Evolutionary conservation across 495 filamentous ascomycete genomes (phyloP).

Genomic region (Xylaria telfairii): DNA sequence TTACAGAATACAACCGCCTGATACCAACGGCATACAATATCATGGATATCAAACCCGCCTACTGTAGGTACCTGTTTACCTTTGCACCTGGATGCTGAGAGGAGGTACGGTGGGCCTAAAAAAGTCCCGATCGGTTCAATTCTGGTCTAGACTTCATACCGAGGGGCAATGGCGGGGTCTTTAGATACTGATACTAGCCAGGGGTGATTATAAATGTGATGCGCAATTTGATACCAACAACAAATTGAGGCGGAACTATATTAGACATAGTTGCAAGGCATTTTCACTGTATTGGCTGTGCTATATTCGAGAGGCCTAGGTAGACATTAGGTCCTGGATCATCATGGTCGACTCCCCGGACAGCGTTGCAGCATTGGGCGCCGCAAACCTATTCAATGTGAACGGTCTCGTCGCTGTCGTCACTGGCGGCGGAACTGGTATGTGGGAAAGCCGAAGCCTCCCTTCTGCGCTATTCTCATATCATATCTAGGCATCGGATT

Average conservation of each 20-base stretch:
- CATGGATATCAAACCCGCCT: not conserved
- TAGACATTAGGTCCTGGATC: not conserved
- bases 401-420: slow-evolving; percentile 67
- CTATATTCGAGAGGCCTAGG: not conserved
- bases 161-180: slow-evolving; percentile 1
- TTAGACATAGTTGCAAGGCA: not conserved
- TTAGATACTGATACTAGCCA: not conserved
- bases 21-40: no score
- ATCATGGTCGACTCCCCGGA: slow-evolving; percentile 16
- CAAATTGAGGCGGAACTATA: not conserved
- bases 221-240: not conserved
- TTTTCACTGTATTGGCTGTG: not conserved
- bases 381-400: slow-evolving; percentile 61
- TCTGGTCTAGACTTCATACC: not conserved
- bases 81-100: no score
- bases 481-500: slow-evolving; percentile 64
- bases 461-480: not conserved
- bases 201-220: not conserved
- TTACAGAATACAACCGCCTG: not conserved
- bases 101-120: no score
- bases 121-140: no score
- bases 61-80: no score
- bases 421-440: slow-evolving; percentile 68
- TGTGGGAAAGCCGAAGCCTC: not conserved
- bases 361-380: slow-evolving; percentile 32